Conservation (phyloP, 192 early-diverging fungal species). For the Thamnidium elegans region DNA sequence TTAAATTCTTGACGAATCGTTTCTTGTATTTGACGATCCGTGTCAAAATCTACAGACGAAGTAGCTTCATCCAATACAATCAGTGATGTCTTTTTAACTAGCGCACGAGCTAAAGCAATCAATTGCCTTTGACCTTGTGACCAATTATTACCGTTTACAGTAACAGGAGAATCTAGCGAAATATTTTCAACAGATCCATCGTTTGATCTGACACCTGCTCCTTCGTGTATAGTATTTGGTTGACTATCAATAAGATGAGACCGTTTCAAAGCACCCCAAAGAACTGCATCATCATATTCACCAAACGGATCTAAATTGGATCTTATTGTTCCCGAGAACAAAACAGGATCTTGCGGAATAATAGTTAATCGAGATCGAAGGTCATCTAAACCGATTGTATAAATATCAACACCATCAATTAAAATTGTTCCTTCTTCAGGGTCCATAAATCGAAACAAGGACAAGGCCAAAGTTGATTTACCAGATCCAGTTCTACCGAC, state of each 20-base stretch:
- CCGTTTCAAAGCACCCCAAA: slow-evolving; percentile 75
- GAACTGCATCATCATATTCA: slow-evolving; percentile 65
- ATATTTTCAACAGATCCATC: slow-evolving; percentile 29
- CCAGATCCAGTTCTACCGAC: slow-evolving; percentile 87
- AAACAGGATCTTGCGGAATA: slow-evolving; percentile 88
- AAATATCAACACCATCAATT: slow-evolving; percentile 78
- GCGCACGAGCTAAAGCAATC: slow-evolving; percentile 70
- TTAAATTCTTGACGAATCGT: slow-evolving; percentile 74
- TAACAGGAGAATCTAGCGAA: slow-evolving; percentile 71
- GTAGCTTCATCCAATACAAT: slow-evolving; percentile 91
- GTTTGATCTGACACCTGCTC: not conserved
- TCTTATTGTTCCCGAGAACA: slow-evolving; percentile 76
- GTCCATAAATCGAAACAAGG: slow-evolving; percentile 79
- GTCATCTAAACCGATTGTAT: slow-evolving; percentile 66
- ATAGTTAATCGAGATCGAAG: slow-evolving; percentile 77
- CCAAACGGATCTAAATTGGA: slow-evolving; percentile 87
- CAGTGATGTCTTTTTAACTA: slow-evolving; percentile 60
- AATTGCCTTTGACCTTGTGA: slow-evolving; percentile 76
- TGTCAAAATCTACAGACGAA: slow-evolving; percentile 81
- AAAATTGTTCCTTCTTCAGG: slow-evolving; percentile 59
- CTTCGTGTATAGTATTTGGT: not conserved
- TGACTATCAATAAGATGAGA: slow-evolving; percentile 59
- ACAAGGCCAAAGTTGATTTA: slow-evolving; percentile 71
- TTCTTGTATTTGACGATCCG: slow-evolving; percentile 80
- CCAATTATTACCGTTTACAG: slow-evolving; percentile 76